Evolutionary conservation across 371 early-diverging fungal genomes (phyloP).

Genomic region (Homolaphlyctis polyrhiza): DNA sequence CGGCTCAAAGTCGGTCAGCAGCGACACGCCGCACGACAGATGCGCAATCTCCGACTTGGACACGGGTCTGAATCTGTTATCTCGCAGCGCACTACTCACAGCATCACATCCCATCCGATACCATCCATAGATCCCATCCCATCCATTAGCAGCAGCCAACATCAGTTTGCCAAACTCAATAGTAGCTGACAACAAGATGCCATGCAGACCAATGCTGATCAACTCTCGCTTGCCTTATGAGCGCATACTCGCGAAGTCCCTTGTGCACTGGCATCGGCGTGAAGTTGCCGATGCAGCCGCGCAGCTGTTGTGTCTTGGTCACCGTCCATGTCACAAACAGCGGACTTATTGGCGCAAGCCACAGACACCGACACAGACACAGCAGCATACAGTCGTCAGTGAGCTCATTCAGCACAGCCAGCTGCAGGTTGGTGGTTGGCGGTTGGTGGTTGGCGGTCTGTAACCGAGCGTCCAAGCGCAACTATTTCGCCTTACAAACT

Average conservation of each 20-base stretch:
- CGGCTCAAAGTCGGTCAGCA: constrained; percentile 79
- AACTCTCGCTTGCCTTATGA: constrained; percentile 48
- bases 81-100: constrained; percentile 73
- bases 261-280: constrained; percentile 58
- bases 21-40: constrained; percentile 73
- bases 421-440: neutral
- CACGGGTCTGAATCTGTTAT: constrained; percentile 81
- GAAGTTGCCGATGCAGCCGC: constrained; percentile 95
- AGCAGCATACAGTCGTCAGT: too few species aligned
- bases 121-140: neutral
- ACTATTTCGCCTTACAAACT: constrained; percentile 41
- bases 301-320: constrained; percentile 40
- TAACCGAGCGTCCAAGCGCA: neutral
- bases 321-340: constrained; percentile 85
- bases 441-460: too few species aligned
- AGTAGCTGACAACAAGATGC: too few species aligned
- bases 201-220: too few species aligned
- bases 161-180: too few species aligned
- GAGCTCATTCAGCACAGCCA: too few species aligned
- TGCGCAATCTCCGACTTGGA: constrained; percentile 53
- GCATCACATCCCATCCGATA: neutral
- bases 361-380: too few species aligned
- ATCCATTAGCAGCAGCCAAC: neutral
- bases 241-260: constrained; percentile 79
- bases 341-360: constrained; percentile 44